A percentile compares a stretch with the other conserved stretches of the same genome.
Conservation (phyloP, 108 stramenopile species). For the Phaeodactylum tricornutum region DNA sequence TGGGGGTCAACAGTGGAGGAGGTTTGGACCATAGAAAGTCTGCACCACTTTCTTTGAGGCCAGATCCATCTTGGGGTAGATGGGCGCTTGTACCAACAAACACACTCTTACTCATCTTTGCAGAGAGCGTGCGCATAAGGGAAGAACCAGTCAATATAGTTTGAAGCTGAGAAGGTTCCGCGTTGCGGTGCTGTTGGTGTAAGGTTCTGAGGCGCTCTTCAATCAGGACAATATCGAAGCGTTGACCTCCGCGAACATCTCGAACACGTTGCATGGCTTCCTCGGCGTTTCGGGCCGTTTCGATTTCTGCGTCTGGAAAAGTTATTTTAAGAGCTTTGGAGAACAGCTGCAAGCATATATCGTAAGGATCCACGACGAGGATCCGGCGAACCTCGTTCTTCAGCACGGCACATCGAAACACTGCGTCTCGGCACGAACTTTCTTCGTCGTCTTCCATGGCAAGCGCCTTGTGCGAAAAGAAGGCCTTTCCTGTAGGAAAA, state of each 20-base stretch:
- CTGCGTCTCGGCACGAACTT: slow-evolving; percentile 5
- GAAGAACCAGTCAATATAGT: neutral
- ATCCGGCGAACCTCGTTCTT: slow-evolving; percentile 38
- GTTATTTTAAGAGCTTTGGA: slow-evolving; percentile 38
- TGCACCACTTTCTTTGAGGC: slow-evolving; percentile 32
- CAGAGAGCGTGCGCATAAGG: slow-evolving; percentile 1
- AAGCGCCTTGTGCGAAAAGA: slow-evolving; percentile 17
- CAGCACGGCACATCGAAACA: neutral
- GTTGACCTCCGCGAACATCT: neutral
- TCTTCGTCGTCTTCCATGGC: slow-evolving; percentile 12
- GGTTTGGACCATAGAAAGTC: slow-evolving; percentile 57
- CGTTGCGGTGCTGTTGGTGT: slow-evolving; percentile 1
- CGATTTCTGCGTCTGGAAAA: slow-evolving; percentile 39
- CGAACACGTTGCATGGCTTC: slow-evolving; percentile 24
- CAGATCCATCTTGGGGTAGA: slow-evolving; percentile 23
- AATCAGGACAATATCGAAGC: slow-evolving; percentile 51
- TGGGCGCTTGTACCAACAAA: slow-evolving; percentile 45
- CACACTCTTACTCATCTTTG: slow-evolving; percentile 13
- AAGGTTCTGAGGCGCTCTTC: slow-evolving; percentile 44
- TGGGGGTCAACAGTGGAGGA: slow-evolving; percentile 47
- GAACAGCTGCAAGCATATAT: slow-evolving; percentile 42
- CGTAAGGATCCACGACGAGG: slow-evolving; percentile 60
- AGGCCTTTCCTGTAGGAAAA: neutral
- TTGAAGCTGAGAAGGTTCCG: neutral
- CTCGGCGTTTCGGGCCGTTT: slow-evolving; percentile 29